Conservation (phyloP, 108 stramenopile genomes). For the Bacterosira constricta region DNA sequence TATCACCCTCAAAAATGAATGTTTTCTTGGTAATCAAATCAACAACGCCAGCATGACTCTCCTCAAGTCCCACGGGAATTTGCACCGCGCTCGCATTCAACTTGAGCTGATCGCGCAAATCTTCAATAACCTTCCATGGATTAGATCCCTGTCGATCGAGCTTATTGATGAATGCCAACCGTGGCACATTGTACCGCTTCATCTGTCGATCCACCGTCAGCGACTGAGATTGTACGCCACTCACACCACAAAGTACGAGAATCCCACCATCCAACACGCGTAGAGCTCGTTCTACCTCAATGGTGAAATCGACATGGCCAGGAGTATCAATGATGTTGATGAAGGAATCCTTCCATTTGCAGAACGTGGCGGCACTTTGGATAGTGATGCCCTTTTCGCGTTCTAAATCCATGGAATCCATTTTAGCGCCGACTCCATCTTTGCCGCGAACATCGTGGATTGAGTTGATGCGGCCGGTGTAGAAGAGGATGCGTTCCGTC, state of each 20-base stretch:
- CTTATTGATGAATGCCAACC: slow-evolving; percentile 99
- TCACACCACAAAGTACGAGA: slow-evolving; percentile 95
- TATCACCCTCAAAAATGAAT: slow-evolving; percentile 89
- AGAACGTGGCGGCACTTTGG: slow-evolving; percentile 99
- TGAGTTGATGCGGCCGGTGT: slow-evolving; percentile 96
- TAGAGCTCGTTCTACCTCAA: slow-evolving; percentile 97
- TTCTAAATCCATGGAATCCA: slow-evolving; percentile 99
- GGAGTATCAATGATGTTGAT: slow-evolving; percentile 99
- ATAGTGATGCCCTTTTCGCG: slow-evolving; percentile 99
- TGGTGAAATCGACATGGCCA: slow-evolving; percentile 96
- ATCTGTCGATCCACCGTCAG: slow-evolving; percentile 99
- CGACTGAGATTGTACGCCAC: slow-evolving; percentile 98
- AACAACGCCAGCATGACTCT: slow-evolving; percentile 89
- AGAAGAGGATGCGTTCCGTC: slow-evolving; percentile 99
- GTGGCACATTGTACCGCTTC: slow-evolving; percentile 99
- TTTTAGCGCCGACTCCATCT: slow-evolving; percentile 99
- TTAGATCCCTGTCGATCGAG: slow-evolving; percentile 97
- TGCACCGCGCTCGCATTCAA: slow-evolving; percentile 97
- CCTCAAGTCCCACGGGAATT: slow-evolving; percentile 97
- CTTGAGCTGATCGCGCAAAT: slow-evolving; percentile 86
- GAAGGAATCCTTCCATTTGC: slow-evolving; percentile 93
- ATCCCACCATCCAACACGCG: slow-evolving; percentile 99
- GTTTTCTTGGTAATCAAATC: slow-evolving; percentile 86
- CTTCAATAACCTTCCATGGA: slow-evolving; percentile 89
- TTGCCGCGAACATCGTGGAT: slow-evolving; percentile 99